phyloP scores from a whole-genome alignment of 371 early-diverging fungal genomes.

The Lichtheimia hyalospora region DNA sequence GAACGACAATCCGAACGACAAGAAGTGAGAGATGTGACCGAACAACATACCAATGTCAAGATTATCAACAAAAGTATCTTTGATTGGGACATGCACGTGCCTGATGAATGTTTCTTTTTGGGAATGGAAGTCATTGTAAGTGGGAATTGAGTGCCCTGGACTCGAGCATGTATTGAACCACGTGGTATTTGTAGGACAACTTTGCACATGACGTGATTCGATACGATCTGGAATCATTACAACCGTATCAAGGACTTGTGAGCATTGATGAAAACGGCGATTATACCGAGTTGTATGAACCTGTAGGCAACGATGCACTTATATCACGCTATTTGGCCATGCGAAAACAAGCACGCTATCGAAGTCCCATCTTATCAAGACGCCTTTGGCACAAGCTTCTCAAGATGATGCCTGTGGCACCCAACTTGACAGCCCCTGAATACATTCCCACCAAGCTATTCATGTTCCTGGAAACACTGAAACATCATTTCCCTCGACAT shows the following conservation, averaged over 20 bases:
- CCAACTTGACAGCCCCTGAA: conserved; percentile 82
- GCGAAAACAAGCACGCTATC: conserved; percentile 57
- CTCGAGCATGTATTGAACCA: not conserved
- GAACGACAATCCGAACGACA: conserved; percentile 67
- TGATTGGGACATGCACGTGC: conserved; percentile 81
- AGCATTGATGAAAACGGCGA: conserved; percentile 80
- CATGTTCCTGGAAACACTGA: conserved; percentile 72
- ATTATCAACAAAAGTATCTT: conserved; percentile 90
- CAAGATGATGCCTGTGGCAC: conserved; percentile 77
- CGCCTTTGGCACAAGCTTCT: conserved; percentile 49
- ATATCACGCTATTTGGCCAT: conserved; percentile 69
- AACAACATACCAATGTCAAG: conserved; percentile 61
- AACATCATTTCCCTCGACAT: conserved; percentile 83
- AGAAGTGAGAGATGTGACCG: conserved; percentile 38
- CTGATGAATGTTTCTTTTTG: conserved; percentile 83
- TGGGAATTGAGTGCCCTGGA: conserved; percentile 9
- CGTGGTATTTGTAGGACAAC: conserved; percentile 67
- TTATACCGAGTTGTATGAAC: conserved; percentile 84
- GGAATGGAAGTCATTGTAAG: conserved; percentile 92
- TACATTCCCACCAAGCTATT: conserved; percentile 92
- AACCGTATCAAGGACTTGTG: conserved; percentile 83
- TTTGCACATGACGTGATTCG: conserved; percentile 94
- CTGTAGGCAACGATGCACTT: conserved; percentile 70
- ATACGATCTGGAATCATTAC: conserved; percentile 70
- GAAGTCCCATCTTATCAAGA: conserved; percentile 61